A percentile compares a stretch with the other conserved stretches of the same genome.
These are phyloP conservation scores for Paecilomyces formosus DNA, from an alignment of 2,329 filamentous ascomycete species.

Conservation along the genomic window DNA sequence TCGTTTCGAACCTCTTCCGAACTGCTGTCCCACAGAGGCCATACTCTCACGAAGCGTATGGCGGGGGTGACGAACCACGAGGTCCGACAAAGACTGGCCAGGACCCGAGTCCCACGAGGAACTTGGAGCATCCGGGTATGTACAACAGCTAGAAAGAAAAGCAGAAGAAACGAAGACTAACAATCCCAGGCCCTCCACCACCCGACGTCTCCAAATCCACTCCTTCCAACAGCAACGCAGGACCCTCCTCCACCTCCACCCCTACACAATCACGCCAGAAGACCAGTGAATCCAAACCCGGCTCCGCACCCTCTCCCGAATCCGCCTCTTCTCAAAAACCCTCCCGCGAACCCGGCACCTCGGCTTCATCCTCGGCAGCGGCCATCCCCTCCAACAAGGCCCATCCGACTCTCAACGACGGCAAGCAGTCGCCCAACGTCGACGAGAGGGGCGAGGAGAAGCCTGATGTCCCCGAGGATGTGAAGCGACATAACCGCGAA, in stretches of 20 bases:
- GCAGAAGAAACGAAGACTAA: neutral
- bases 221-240: neutral
- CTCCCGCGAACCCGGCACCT: neutral
- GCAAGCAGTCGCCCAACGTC: constrained; percentile 20
- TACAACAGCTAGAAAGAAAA: neutral
- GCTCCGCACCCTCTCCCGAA: neutral
- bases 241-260: neutral
- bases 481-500: constrained; percentile 27
- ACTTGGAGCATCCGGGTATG: constrained; percentile 18
- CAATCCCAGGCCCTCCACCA: constrained; percentile 12
- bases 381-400: constrained; percentile 26
- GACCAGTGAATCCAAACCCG: neutral
- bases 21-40: neutral
- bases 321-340: neutral
- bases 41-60: constrained; percentile 15
- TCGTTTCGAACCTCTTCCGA: neutral
- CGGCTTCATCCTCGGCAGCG: constrained; percentile 3
- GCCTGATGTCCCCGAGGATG: constrained; percentile 23
- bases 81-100: constrained; percentile 3
- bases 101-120: constrained; percentile 8
- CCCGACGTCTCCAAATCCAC: constrained; percentile 10
- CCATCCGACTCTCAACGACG: constrained; percentile 23
- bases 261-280: neutral
- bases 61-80: constrained; percentile 7
- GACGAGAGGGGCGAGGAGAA: constrained; percentile 19